A percentile compares a stretch with the other conserved stretches of the same genome.
Conservation (phyloP, 805 yeast species). For the Metschnikowia proteae region DNA sequence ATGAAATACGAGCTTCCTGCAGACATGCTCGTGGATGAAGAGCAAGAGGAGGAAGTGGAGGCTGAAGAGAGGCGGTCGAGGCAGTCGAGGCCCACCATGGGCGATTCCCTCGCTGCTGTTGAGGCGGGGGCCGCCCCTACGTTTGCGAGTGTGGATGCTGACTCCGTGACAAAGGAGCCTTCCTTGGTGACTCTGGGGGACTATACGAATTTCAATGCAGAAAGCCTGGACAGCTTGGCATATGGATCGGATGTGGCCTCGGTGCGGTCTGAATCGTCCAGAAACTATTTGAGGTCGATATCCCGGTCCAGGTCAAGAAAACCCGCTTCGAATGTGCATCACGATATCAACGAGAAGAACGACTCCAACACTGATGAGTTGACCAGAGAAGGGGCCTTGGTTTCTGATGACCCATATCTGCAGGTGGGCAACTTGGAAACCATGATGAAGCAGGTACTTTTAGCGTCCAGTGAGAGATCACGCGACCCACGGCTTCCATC, state of each 20-base stretch:
- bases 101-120: conserved; percentile 44
- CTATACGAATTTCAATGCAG: conserved; percentile 44
- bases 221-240: conserved; percentile 21
- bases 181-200: conserved; percentile 45
- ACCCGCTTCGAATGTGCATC: conserved; percentile 8
- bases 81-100: conserved; percentile 41
- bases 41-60: conserved; percentile 26
- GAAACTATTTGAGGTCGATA: conserved; percentile 59
- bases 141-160: conserved; percentile 1
- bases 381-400: conserved; percentile 54
- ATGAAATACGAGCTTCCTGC: conserved; percentile 42
- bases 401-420: conserved; percentile 47
- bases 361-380: conserved; percentile 39
- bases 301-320: conserved; percentile 60
- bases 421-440: conserved; percentile 47
- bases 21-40: conserved; percentile 24
- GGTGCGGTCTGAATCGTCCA: conserved; percentile 40
- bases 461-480: conserved; percentile 4
- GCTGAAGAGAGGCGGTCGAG: conserved; percentile 40
- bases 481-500: neutral
- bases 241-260: conserved; percentile 23
- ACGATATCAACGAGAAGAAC: conserved; percentile 22
- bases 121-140: conserved; percentile 17
- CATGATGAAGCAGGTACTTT: conserved; percentile 46
- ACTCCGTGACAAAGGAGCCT: conserved; percentile 27